Base-by-base conservation (phyloP, 805 yeast species). In the Teunomyces panamensis region DNA sequence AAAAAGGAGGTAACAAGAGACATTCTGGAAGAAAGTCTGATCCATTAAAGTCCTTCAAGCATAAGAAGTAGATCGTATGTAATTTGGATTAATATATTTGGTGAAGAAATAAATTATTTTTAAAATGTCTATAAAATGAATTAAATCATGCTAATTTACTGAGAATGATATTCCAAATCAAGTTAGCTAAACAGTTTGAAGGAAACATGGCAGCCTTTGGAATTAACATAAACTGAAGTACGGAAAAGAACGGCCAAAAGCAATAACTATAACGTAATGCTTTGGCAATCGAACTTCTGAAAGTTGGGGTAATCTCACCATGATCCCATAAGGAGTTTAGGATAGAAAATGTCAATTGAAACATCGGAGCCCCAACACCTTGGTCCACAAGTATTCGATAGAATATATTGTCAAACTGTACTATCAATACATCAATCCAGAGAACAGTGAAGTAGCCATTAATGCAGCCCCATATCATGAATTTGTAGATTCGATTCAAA, bases 191-290 rank as follows among this genome's bases (percentile, higher is more conserved):
- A 56, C 87, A 82, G 52, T 80, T 83, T 45, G 77, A 69, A 1
- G 85, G 83, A 62, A 83, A 81, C 54, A 83, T 76, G 54, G 74
- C 59, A n/a, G 70, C 61, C 30, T 69, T 67, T 0, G 80, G 81
- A 9, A 81, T 60, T 39, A 75, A 66, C 16, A 71, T 67, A 58
- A 83, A 83, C 49, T 78, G 70, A 34, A 75, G 50, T 7, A 75
- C 62, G 10, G 85, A 79, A 45, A 80, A 76, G 36, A 77, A 63
- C 2, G 88, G 87, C 85, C 87, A 83, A 44, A 75, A 72, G 57
- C 79, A 63, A 56, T 77, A 81, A 30, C 83, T 75, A 47, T 76
- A 73, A 47, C 75, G 76, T 49, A 83, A 60, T 7, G 83, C 70
- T 39, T 71, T 75, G 46, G 78, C 48, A 52, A 71, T 80, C 7